Base-by-base conservation (phyloP, 768 basidiomycete genomes). In the Tremella fuciformis region DNA sequence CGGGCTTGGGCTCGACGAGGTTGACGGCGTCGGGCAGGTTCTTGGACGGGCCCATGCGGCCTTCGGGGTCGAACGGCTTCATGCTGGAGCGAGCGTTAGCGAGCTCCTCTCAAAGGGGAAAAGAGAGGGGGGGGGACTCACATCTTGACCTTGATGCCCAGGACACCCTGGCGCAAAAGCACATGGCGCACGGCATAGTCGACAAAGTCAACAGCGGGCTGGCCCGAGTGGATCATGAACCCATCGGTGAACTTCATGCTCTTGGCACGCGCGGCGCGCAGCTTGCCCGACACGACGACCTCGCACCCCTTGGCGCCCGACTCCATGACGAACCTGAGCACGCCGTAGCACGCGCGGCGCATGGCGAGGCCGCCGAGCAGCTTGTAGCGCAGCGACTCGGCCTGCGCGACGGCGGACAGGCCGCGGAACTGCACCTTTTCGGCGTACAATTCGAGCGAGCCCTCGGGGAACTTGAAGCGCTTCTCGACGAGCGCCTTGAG, bases 121-220 rank as follows among this genome's bases (percentile, higher is more conserved):
- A 4, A 29, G 51, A 40, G 19, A 11, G 34, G 51, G 18, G 16
- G 29, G 19, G 39, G 22, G 24, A 76, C 85, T 63, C 75, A 93
- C 92, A 98, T 99, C 82, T 98, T 99, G 75, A 99, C 96, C 80
- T 99, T 99, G 84, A 99, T 97, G 76, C 96, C 96, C 63, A 99
- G 85, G 51, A 99, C 96, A 85, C 96, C 96, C 79, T 99, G 96
- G 71, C 89, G 88, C 66, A 99, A 85, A 71, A 98, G 84, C 72
- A 98, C 96, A 82, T 99, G 96, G 69, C 96, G 86, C 71, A 97
- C 93, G 60, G 96, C 96, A 70, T 90, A 84, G 82, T 98, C 94
- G 63, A 99, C 92, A 73, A 93, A 99, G 78, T 99, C 96, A 55
- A 86, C 83, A 50, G 86, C 87, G 68, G 96, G 96, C 81, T 99